Evolutionary conservation across 2,329 filamentous ascomycete genomes (phyloP), one percentile per base, ranked within the genome.

Genomic region (Aspergillus sergii): DNA sequence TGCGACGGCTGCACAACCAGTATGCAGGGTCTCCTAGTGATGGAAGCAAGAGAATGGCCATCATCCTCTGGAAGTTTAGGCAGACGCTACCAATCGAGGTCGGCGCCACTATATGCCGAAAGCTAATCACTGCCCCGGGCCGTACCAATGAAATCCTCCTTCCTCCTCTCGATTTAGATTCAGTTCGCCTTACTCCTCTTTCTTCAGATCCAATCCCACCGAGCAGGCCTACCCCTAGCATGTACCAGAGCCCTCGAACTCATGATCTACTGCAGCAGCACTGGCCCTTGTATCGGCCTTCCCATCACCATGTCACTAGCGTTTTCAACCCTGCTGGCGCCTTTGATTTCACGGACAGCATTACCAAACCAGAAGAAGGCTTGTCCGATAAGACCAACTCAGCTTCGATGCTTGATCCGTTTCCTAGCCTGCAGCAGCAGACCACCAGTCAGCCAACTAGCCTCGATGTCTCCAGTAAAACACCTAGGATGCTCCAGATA

Each of bases 31-130:
- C n/a, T 56, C 69, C 2, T 65, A 65, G 16, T 12, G 71, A 72
- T 21, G 71, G 76, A 50, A 72, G 73, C 48, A 76, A 78, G 64
- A 72, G 78, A 28, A 78, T 81, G 72, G 79, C 79, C 2, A 75
- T 82, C 53, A 63, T 83, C 19, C 73, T 81, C 21, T 83, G 81
- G 81, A 80, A 78, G 57, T 83, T 83, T 69, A 77, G 76, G 7
- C 76, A 81, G 66, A 79, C 79, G n/a, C 69, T 72, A 6, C 70
- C 72, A n/a, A 73, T 72, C 7, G 75, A 80, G 61, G 75, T 76
- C 23, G 80, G 79, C 32, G 78, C 75, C 1, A 82, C 81, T 1
- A 80, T 77, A 14, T 83, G 81, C 81, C 75, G 78, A 61, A 76
- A 72, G 48, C 65, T 83, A 28, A 73, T 79, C 71, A 6, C 30